Evolutionary conservation across 108 stramenopile genomes (phyloP).

Genomic region (Aureococcus anophagefferens): DNA sequence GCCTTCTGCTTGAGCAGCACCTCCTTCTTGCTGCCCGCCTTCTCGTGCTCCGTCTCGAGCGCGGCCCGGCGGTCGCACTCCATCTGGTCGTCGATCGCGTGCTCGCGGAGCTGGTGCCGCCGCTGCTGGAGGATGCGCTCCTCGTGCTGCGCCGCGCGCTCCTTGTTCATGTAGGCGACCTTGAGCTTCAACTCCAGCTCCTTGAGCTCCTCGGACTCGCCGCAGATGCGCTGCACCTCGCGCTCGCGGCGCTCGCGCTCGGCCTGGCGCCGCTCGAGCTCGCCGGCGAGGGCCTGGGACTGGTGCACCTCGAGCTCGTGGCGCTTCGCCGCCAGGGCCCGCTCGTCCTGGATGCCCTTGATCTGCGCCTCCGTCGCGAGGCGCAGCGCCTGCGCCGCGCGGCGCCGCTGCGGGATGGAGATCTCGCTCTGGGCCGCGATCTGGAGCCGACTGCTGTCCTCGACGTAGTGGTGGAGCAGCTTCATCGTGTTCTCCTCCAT

Average conservation of each 20-base stretch:
- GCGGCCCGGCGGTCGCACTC: slow-evolving; percentile 43
- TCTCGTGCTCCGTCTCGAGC: slow-evolving; percentile 33
- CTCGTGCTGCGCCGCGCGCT: slow-evolving; percentile 60
- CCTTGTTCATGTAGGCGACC: slow-evolving; percentile 60
- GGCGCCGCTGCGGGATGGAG: background rate
- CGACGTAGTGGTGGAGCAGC: background rate
- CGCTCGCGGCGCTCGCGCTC: slow-evolving; percentile 43
- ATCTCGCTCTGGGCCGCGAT: background rate
- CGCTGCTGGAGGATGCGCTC: slow-evolving; percentile 40
- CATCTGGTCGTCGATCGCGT: slow-evolving; percentile 58
- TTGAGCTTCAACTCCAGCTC: slow-evolving; percentile 51
- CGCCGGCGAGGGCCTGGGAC: slow-evolving; percentile 31
- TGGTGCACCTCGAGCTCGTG: too few species aligned
- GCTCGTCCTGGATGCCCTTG: background rate
- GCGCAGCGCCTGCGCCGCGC: background rate
- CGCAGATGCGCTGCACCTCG: slow-evolving; percentile 56
- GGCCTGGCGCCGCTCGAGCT: slow-evolving; percentile 37
- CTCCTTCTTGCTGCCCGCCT: slow-evolving; percentile 28
- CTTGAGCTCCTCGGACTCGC: slow-evolving; percentile 52
- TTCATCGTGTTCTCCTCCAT: background rate
- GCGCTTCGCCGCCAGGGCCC: too few species aligned
- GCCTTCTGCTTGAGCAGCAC: slow-evolving; percentile 38
- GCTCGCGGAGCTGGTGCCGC: slow-evolving; percentile 44
- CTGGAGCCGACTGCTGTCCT: background rate
- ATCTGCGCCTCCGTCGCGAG: background rate